Evolutionary conservation across 106 monocot genomes (phyloP), one percentile per base, ranked within the genome.

Genomic region (Dendrobium huoshanense): DNA sequence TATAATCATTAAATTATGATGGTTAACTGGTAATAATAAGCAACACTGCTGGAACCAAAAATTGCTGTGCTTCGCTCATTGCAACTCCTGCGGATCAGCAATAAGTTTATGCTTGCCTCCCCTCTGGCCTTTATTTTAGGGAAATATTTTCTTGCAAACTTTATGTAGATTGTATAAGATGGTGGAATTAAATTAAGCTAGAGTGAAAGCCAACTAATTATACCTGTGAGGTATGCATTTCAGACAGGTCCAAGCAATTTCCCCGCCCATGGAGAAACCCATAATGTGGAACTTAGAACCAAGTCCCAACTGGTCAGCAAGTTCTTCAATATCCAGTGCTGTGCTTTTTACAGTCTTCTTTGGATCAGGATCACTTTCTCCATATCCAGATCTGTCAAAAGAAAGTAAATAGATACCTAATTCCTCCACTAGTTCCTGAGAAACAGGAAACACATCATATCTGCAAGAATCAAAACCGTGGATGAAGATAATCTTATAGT

Each of bases 321-420:
- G 88, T 82, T 93, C 91, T 85, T 91, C 87, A 56, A 96, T 87
- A 88, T 96, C 96, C 10, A 90, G 75, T 24, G 91, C 87, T 29
- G 83, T 93, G 72, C 91, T 88, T 49, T 88, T 87, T 9, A 77
- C 88, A 4, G 89, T 81, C 84, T 81, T 88, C 56, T 80, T 83
- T 5, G 90, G 86, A 79, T 96, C 59, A 18, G 96, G 93, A 85
- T 96, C 96, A 78, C 96, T 96, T 88, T 96, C 96, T 79, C 96
- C 96, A 80, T 96, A 96, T n/a, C 96, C 96, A 67, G 96, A 58
- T 78, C 93, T 87, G 76, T 96, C 96, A 78, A 93, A 96, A 37
- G 89, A 85, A 4, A 96, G 17, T 51, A 91, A 37, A 73, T 84
- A 96, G 51, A 96, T 82, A 15, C 88, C 91, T 9, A 91, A 59